Evolutionary conservation across 352 stramenopile genomes (phyloP), one percentile per base, ranked within the genome.

Genomic region (Achlya hypogyna): DNA sequence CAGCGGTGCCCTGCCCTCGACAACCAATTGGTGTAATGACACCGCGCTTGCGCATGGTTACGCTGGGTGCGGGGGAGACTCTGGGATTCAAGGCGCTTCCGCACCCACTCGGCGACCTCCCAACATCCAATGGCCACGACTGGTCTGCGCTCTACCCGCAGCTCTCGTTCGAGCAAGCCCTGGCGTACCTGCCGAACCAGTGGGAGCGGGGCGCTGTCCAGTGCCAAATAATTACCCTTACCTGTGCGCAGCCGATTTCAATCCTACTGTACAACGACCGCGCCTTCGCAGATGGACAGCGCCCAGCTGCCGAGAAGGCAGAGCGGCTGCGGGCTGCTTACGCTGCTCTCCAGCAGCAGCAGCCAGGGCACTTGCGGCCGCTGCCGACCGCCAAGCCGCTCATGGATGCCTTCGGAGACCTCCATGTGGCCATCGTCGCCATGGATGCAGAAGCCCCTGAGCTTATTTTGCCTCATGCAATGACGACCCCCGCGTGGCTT

Each of bases 61-160:
- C 16, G 25, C 12, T 56, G 31, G 49, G 25, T 20, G 49, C 49
- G 25, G 25, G 31, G 31, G 20, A 10, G 12, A 20, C 10, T 9
- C 2, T 56, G 14, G 49, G 49, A 10, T 56, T 38, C 31, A 56
- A 56, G 31, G 49, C 49, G 31, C 31, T 56, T 2, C 49, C 49
- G 1, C 31, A 56, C 31, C 49, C 49, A 20, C 31, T 56, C 25
- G 25, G 12, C 8, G 25, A 12, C 2, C 31, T 56, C 2, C 49
- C 49, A 10, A 3, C 14, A 22, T 56, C 49, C 25, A 56, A 56
- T 56, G 31, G 31, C 31, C 16, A 16, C 20, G 67, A 74, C 54
- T 74, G 70, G 70, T 69, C 70, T 28, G 70, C 65, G 0, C 65
- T 74, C 25, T 74, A 74, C 53, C 70, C 70, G 35, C 70, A 74